A percentile compares a stretch with the other conserved stretches of the same genome.
Conservation (phyloP, 2,329 filamentous ascomycete genomes). For the Mariannaea elegans region DNA sequence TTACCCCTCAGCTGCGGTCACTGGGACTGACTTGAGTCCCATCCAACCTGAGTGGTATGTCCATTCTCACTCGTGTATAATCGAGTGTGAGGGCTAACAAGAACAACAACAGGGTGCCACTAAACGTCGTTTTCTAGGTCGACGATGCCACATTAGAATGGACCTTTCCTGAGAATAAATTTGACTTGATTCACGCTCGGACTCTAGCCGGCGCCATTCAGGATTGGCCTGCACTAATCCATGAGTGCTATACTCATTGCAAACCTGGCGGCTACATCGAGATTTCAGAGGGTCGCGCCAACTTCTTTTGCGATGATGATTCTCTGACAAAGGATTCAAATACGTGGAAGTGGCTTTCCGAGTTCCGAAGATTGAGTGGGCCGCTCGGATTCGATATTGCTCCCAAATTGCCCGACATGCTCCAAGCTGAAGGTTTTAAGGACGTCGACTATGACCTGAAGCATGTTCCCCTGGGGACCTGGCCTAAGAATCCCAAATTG, state of each 20-base stretch:
- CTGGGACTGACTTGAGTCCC: conserved; percentile 39
- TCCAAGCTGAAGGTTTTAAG: conserved; percentile 41
- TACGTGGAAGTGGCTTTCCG: conserved; percentile 34
- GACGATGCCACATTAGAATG: conserved; percentile 39
- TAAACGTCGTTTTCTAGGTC: conserved; percentile 39
- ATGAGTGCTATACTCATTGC: conserved; percentile 29
- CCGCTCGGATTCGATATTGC: conserved; percentile 35
- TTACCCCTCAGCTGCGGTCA: conserved; percentile 34
- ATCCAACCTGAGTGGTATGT: conserved; percentile 36
- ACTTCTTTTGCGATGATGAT: conserved; percentile 38
- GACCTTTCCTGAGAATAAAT: conserved; percentile 33
- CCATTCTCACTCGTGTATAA: neutral
- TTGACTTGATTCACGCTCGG: conserved; percentile 42
- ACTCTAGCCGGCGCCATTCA: conserved; percentile 39
- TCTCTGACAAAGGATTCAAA: conserved; percentile 28
- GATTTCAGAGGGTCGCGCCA: conserved; percentile 31
- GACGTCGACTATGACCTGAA: conserved; percentile 38
- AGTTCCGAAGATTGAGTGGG: conserved; percentile 31
- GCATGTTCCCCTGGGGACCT: conserved; percentile 50
- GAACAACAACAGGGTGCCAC: conserved; percentile 38
- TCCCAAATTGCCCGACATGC: conserved; percentile 23
- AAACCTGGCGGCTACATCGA: conserved; percentile 26
- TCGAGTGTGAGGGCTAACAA: too few relatives aligned
- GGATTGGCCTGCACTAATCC: conserved; percentile 39
- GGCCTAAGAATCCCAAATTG: conserved; percentile 52